Evolutionary conservation across 2,329 filamentous ascomycete genomes (phyloP).

Genomic region (Exophiala viscosa): DNA sequence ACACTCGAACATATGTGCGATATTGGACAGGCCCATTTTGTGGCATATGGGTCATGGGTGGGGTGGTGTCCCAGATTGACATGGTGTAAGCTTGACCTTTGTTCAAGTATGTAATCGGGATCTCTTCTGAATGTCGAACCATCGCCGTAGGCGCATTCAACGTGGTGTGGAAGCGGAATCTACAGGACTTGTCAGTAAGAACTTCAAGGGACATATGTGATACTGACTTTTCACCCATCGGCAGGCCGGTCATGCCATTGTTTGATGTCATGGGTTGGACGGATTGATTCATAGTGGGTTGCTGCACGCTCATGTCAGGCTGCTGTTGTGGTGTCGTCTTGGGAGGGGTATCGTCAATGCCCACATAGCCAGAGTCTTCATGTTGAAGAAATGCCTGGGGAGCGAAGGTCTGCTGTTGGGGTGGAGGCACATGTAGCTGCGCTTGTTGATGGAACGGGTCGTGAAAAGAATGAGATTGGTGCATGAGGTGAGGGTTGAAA

Average conservation of each 20-base stretch:
- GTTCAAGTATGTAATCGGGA: constrained; percentile 96
- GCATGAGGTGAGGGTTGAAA: constrained; percentile 57
- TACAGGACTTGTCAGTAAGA: constrained; percentile 34
- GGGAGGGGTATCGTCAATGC: constrained; percentile 65
- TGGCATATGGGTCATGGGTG: constrained; percentile 57
- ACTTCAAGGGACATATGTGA: not conserved
- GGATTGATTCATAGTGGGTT: constrained; percentile 29
- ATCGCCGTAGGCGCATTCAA: constrained; percentile 94
- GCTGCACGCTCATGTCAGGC: constrained; percentile 18
- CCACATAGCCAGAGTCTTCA: constrained; percentile 74
- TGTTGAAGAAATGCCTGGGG: constrained; percentile 63
- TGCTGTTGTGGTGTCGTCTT: constrained; percentile 36
- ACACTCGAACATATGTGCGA: constrained; percentile 88
- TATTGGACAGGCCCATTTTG: constrained; percentile 61
- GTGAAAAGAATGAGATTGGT: constrained; percentile 23
- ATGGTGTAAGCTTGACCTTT: constrained; percentile 94
- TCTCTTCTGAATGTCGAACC: constrained; percentile 84
- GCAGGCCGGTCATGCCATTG: constrained; percentile 30
- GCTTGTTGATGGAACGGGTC: constrained; percentile 24
- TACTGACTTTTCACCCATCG: constrained; percentile 52
- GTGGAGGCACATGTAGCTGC: constrained; percentile 37
- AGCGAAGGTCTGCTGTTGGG: constrained; percentile 44
- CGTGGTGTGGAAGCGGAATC: constrained; percentile 84
- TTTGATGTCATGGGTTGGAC: constrained; percentile 31
- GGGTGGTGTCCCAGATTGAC: constrained; percentile 72